These are phyloP conservation scores for Bonnemaisonia californica DNA, from an alignment of 31 red algal species.

Conservation along the genomic window DNA sequence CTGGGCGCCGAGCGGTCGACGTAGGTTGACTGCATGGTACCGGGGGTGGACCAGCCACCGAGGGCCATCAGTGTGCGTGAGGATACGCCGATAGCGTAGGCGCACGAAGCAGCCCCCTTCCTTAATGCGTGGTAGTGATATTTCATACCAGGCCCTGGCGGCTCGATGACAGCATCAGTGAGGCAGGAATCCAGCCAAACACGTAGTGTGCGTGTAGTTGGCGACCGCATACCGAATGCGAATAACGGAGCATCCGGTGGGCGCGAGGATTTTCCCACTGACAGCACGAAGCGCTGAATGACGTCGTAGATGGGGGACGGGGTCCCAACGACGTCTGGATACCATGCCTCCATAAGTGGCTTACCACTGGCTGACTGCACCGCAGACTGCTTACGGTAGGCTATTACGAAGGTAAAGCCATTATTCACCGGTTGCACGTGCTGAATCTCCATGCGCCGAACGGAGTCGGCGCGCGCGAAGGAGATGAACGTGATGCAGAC, in stretches of 20 bases:
- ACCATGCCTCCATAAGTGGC: too few relatives aligned
- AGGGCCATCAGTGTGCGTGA: not conserved
- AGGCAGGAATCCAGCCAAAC: not conserved
- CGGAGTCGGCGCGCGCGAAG: not conserved
- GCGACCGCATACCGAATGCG: too few relatives aligned
- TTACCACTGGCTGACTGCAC: not conserved
- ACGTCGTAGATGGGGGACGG: too few relatives aligned
- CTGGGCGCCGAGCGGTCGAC: not conserved
- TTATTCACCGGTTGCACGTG: not conserved
- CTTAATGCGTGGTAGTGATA: not conserved
- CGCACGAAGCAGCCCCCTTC: not conserved
- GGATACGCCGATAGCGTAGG: not conserved
- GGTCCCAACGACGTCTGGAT: too few relatives aligned
- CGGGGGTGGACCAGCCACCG: not conserved
- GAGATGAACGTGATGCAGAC: not conserved
- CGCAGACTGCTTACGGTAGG: not conserved
- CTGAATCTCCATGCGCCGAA: not conserved
- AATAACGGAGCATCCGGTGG: too few relatives aligned
- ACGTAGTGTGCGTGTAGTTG: not conserved
- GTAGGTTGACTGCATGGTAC: not conserved
- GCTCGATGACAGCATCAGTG: not conserved
- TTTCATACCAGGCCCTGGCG: not conserved
- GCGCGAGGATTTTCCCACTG: too few relatives aligned
- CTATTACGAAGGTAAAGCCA: not conserved
- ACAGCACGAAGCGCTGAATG: too few relatives aligned